Conservation (phyloP, 495 filamentous ascomycete genomes). For the Xanthoparmelia taractica region DNA sequence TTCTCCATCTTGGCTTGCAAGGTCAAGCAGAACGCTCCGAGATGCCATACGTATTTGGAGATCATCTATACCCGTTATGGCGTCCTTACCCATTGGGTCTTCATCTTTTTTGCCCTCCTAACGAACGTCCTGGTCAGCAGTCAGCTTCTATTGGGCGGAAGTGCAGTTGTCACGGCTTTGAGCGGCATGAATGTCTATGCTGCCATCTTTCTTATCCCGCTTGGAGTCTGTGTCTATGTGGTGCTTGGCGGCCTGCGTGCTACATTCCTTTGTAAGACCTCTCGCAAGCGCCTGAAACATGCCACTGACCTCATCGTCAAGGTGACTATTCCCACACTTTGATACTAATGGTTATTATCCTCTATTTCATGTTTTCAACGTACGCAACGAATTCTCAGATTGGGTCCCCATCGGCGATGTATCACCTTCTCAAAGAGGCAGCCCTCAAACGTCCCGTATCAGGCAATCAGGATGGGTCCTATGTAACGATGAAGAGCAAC, state of each 20-base stretch:
- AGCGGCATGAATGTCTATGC: conserved; percentile 43
- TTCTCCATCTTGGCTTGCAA: conserved; percentile 38
- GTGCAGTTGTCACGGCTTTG: conserved; percentile 36
- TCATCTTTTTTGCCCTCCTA: conserved; percentile 37
- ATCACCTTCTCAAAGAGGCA: conserved; percentile 42
- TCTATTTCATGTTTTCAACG: conserved; percentile 44
- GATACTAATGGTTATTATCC: conserved; percentile 36
- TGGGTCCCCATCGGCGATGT: conserved; percentile 39
- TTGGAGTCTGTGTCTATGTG: conserved; percentile 38
- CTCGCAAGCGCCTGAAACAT: neutral
- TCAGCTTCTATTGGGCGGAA: conserved; percentile 36
- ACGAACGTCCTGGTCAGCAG: conserved; percentile 41
- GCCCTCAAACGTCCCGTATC: conserved; percentile 38
- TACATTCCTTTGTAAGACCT: conserved; percentile 24
- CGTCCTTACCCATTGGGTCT: conserved; percentile 34
- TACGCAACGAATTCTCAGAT: conserved; percentile 39
- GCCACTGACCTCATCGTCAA: neutral
- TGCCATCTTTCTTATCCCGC: conserved; percentile 38
- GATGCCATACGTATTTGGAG: conserved; percentile 36
- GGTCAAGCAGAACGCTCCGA: conserved; percentile 36
- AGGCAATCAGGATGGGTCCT: conserved; percentile 44
- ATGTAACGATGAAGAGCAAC: conserved; percentile 45
- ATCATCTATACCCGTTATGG: conserved; percentile 36
- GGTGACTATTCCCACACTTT: conserved; percentile 41
- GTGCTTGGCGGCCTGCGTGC: conserved; percentile 38